Evolutionary conservation across 2,329 filamentous ascomycete genomes (phyloP).

Genomic region (Penicillium sp.): DNA sequence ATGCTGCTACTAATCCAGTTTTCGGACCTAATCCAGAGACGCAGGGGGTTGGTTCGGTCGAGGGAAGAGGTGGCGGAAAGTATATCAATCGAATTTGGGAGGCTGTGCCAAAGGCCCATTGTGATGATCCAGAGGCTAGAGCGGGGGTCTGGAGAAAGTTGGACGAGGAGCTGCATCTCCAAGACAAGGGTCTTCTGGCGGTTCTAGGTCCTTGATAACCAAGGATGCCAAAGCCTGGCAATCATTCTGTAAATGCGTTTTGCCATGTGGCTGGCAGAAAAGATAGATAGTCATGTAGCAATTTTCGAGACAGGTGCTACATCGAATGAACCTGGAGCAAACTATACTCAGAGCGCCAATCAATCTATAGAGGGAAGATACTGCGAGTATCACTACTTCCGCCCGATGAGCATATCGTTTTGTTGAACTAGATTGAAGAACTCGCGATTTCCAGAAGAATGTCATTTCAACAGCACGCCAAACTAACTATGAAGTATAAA

Average conservation of each 20-base stretch:
- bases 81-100: constrained; percentile 13
- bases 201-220: not conserved
- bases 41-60: not conserved
- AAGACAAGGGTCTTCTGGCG: not conserved
- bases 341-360: no score
- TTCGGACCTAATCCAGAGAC: constrained; percentile 5
- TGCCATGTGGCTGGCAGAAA: no score
- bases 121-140: constrained; percentile 2
- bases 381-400: no score
- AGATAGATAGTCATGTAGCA: no score
- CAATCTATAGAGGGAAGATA: no score
- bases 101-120: not conserved
- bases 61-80: constrained; percentile 4
- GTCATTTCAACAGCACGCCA: not conserved
- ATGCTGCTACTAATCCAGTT: not conserved
- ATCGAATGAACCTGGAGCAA: no score
- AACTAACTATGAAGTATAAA: constrained; percentile 4
- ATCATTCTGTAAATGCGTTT: not conserved
- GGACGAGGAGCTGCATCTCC: constrained; percentile 4
- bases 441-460: not conserved
- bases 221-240: not conserved
- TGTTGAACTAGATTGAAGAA: not conserved
- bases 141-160: constrained; percentile 5
- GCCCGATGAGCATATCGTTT: no score
- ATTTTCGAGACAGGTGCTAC: no score